Evolutionary conservation across 73 alveolate species (phyloP), one percentile per base, ranked within the genome.

Genomic region (Urostyla sp.): DNA sequence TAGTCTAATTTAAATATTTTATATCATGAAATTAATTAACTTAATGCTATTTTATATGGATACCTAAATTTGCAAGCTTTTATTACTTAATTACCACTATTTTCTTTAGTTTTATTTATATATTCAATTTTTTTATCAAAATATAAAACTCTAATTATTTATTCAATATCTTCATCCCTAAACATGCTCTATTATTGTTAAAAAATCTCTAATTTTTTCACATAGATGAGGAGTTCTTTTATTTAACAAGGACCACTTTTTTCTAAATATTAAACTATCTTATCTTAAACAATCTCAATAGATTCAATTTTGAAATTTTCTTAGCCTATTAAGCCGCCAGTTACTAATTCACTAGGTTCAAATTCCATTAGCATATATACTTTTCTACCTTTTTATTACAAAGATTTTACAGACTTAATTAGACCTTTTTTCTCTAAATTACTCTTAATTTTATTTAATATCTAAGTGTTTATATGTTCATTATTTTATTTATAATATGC

Each of bases 91-190:
- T 83, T 87, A 26, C 72, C 27, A 45, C 40, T 50, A 31, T 27
- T 20, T 50, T 51, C 87, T 3, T 57, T 44, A 51, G 52, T 69
- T 26, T 43, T 52, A 56, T 72, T 57, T 60, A 79, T 80, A 0
- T 87, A 80, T 51, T 88, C 95, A 31, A 88, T 88, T 67, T 56
- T 83, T 20, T 87, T 73, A 72, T 88, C 95, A 73, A 78, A 88
- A 20, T 82, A 73, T 23, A 88, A 48, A 20, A 88, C 88, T 82
- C 82, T 73, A 30, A 88, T 55, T 20, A 88, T 82, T 38, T 82
- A 54, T 83, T 67, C 86, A 18, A 88, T 73, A 61, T 88, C 84
- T 44, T 88, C 92, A 30, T 88, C 92, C 48, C 78, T 82, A n/a
- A 88, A 82, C 37, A 82, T 92, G 8, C 45, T n/a, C 43, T 75